Percentiles rank a stretch among this genome's conserved stretches.
Evolutionary conservation across 2,329 filamentous ascomycete species (phyloP).

Genomic region (Coccinonectria pachysandricola): DNA sequence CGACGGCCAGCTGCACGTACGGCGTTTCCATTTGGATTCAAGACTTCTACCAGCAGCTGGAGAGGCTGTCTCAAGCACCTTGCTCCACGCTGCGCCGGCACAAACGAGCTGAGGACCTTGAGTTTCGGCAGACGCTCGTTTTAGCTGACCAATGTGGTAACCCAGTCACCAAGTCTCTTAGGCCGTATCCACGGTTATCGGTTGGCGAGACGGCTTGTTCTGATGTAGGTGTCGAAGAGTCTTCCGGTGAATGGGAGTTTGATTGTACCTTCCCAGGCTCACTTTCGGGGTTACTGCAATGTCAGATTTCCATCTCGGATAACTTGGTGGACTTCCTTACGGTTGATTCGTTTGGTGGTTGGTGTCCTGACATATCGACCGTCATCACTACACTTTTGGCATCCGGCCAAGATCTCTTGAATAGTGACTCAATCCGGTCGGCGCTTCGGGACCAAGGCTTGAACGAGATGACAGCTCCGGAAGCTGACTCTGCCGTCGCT

Average conservation of each 20-base stretch:
- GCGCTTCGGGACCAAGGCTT: constrained; percentile 18
- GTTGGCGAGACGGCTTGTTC: constrained; percentile 24
- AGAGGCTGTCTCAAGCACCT: constrained; percentile 18
- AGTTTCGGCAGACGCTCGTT: constrained; percentile 23
- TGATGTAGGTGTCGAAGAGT: constrained; percentile 17
- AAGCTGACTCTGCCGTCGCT: constrained; percentile 17
- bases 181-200: constrained; percentile 20
- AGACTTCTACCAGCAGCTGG: constrained; percentile 25
- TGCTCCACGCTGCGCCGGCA: constrained; percentile 17
- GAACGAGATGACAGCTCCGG: constrained; percentile 7
- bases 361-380: constrained; percentile 25
- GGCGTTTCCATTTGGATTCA: constrained; percentile 23
- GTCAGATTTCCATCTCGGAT: constrained; percentile 22
- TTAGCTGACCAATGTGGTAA: constrained; percentile 27
- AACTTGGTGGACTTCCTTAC: constrained; percentile 24
- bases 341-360: constrained; percentile 25
- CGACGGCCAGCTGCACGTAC: constrained; percentile 22
- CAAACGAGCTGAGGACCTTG: constrained; percentile 16
- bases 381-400: constrained; percentile 23
- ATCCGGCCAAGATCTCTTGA: constrained; percentile 21
- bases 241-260: constrained; percentile 23
- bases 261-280: constrained; percentile 26
- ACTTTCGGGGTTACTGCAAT: constrained; percentile 18
- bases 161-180: constrained; percentile 16
- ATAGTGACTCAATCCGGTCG: constrained; percentile 13